Evolutionary conservation across 2,329 filamentous ascomycete genomes (phyloP), one percentile per base, ranked within the genome.

Genomic region (Penicillium sp.): DNA sequence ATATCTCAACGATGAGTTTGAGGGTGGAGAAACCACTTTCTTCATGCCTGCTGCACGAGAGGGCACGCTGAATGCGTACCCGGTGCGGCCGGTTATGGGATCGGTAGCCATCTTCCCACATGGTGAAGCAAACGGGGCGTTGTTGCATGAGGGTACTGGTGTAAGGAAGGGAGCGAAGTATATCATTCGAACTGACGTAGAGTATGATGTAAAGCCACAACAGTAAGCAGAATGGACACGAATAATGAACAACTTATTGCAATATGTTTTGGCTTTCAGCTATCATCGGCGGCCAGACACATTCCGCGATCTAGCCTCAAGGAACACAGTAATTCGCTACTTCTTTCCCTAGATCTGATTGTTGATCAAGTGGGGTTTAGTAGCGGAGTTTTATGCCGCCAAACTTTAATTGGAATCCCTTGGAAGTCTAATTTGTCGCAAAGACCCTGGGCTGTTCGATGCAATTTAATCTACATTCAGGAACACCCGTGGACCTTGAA

Each of bases 1-100:
- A 2, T 90, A 90, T 62, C 77, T 90, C 2, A 89, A 89, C 49
- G 87, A 90, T 59, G 87, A 90, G 56, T 90, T 90, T 52, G 84
- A 87, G 62, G 87, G 85, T 10, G 87, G 87, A 24, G 87, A 90
- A 70, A 90, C 87, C 0, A 89, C 86, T 0, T 90, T 88, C 66
- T 90, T 90, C 70, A 71, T 89, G 4, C 88, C 88, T 0, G 86
- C 83, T 4, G 78, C 82, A 0, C 78, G 80, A 19, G 87, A 90
- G 60, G 87, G 87, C 0, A 81, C 80, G 0, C 80, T 90, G 62
- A 89, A 90, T 63, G 87, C 87, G 0, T 89, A 90, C 63, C 85
- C 86, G 0, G 82, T 90, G 0, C 82, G 84, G 54, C 88, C 88
- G 0, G 82, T 89, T 10, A 88, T 89, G 82, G 88, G 88, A 4